Conservation (phyloP, 192 early-diverging fungal species). For the Dimargaris verticillata region DNA sequence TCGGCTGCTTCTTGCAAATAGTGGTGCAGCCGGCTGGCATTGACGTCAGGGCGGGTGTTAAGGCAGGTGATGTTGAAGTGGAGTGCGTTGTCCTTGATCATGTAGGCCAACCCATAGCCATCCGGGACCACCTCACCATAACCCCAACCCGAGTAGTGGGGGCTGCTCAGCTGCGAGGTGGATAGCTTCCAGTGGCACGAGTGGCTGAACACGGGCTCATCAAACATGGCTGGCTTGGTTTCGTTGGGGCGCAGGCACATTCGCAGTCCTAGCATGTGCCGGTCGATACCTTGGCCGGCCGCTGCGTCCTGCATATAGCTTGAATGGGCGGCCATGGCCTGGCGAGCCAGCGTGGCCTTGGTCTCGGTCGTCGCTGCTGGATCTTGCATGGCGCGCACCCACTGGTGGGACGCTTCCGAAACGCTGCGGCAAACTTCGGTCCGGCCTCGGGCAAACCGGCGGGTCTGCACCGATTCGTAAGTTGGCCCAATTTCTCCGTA, state of each 20-base stretch:
- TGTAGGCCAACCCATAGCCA: slow-evolving; percentile 88
- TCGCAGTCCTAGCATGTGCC: slow-evolving; percentile 78
- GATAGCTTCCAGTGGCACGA: slow-evolving; percentile 82
- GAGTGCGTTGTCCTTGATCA: slow-evolving; percentile 70
- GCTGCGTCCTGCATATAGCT: slow-evolving; percentile 63
- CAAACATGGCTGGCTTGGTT: slow-evolving; percentile 66
- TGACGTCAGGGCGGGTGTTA: slow-evolving; percentile 37
- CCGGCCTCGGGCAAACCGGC: slow-evolving; percentile 83
- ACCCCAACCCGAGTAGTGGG: slow-evolving; percentile 88
- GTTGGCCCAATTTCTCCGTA: slow-evolving; percentile 61
- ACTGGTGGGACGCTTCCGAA: slow-evolving; percentile 52
- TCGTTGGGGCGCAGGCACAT: slow-evolving; percentile 58
- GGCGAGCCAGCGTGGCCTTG: slow-evolving; percentile 53
- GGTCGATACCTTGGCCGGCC: slow-evolving; percentile 77
- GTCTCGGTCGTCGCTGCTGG: slow-evolving; percentile 22
- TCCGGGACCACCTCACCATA: slow-evolving; percentile 75
- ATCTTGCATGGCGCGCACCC: slow-evolving; percentile 78
- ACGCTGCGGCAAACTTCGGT: slow-evolving; percentile 87
- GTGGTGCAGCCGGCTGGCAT: slow-evolving; percentile 49
- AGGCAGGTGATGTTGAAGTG: slow-evolving; percentile 77
- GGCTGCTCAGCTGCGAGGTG: slow-evolving; percentile 81
- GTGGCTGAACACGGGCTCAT: slow-evolving; percentile 64
- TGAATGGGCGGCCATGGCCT: slow-evolving; percentile 62
- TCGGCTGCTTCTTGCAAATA: slow-evolving; percentile 72
- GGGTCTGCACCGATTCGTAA: slow-evolving; percentile 86